Conservation (phyloP, 495 filamentous ascomycete genomes). For the Penicillium longicatenatum region DNA sequence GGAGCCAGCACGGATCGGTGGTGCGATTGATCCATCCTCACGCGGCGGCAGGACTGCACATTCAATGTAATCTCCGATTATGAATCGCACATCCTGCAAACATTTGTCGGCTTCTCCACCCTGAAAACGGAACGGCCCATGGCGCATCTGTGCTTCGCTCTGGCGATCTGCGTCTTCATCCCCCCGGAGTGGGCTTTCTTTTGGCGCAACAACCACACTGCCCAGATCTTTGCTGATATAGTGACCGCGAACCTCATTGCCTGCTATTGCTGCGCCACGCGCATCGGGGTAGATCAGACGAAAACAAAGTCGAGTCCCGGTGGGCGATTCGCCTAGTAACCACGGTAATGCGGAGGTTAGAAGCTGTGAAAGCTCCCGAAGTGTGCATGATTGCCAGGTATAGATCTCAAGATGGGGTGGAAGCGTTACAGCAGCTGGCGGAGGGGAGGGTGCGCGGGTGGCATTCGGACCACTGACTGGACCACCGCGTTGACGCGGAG, state of each 20-base stretch:
- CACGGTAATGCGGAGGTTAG: conserved; percentile 65
- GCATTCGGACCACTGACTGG: conserved; percentile 38
- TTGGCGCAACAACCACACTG: conserved; percentile 67
- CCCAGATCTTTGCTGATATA: conserved; percentile 80
- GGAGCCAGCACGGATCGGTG: conserved; percentile 37
- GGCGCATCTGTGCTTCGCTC: conserved; percentile 24
- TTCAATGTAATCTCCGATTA: conserved; percentile 85
- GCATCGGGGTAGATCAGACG: conserved; percentile 86
- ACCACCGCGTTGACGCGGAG: conserved; percentile 26
- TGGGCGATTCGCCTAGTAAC: conserved; percentile 70
- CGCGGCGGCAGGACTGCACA: conserved; percentile 78
- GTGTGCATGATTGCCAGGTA: conserved; percentile 83
- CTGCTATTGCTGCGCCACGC: conserved; percentile 47
- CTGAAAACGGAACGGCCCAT: conserved; percentile 36
- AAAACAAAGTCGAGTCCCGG: conserved; percentile 83
- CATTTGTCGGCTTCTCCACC: conserved; percentile 70
- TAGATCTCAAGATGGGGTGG: conserved; percentile 79
- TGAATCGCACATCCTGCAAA: conserved; percentile 72
- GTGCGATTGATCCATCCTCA: conserved; percentile 71
- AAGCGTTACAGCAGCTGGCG: conserved; percentile 45
- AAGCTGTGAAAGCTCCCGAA: conserved; percentile 79
- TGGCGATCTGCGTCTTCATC: conserved; percentile 54
- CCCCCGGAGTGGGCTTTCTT: conserved; percentile 33
- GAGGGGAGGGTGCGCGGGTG: conserved; percentile 37
- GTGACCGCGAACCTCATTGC: conserved; percentile 52